Evolutionary conservation across 495 filamentous ascomycete genomes (phyloP), one percentile per base, ranked within the genome.

Genomic region (Staphylotrichum longicolle): DNA sequence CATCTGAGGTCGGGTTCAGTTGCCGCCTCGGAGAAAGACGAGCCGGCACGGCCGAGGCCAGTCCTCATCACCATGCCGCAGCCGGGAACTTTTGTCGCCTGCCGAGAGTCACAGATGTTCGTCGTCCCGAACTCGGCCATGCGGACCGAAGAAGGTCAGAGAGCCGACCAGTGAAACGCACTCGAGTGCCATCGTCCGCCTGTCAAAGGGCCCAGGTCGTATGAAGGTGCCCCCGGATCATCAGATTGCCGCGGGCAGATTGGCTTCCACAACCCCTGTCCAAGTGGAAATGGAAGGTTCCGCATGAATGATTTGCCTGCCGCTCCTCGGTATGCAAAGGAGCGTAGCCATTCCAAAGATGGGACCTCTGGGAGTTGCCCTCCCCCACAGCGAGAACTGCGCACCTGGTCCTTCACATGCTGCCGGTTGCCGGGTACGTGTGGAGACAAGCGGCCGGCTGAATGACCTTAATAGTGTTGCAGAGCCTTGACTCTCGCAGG

Each of bases 41-140:
- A 50, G 48, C 48, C 48, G 48, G 48, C 32, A 35, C 48, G 47
- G 47, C 33, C 27, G 30, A 33, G 10, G 47, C 49, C 49, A 52
- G 9, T 44, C 41, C 20, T 27, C 20, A 1, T 27, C 20, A 27
- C 20, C 20, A 27, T 27, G 20, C 20, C 20, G 20, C 20, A 27
- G 20, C 20, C 20, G 20, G 20, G 20, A 27, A 27, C 1, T 27
- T 27, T 27, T 27, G 20, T 27, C 20, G 20, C 20, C 20, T 27
- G 20, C 20, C 15, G 45, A 47, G 14, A n/a, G 42, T 1, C 42
- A 45, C n/a, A 47, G 45, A 27, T 5, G 14, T 30, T 9, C 14
- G 6, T 33, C 3, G 39, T 33, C 30, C 27, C 6, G 54, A 44
- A 10, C 14, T 45, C 41, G 54, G 40, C 5, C 11, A 35, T n/a